Evolutionary conservation across 495 filamentous ascomycete species (phyloP).

Genomic region (Glonium stellatum): DNA sequence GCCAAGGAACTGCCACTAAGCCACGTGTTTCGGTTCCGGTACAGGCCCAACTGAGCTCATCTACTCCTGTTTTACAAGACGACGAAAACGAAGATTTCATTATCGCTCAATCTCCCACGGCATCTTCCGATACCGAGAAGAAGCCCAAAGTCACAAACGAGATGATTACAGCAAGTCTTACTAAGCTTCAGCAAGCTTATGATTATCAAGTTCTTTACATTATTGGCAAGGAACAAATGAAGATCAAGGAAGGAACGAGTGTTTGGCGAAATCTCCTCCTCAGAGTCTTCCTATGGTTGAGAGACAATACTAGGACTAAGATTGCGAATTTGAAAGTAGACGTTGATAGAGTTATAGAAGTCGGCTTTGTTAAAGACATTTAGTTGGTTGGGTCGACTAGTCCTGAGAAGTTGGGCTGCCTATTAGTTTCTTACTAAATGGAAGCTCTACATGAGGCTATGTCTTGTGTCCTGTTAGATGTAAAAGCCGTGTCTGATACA

Average conservation of each 20-base stretch:
- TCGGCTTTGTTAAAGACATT: constrained; percentile 38
- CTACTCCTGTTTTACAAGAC: neutral
- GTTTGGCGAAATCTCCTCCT: constrained; percentile 45
- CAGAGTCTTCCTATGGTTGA: constrained; percentile 56
- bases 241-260: constrained; percentile 40
- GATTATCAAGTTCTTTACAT: constrained; percentile 60
- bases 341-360: constrained; percentile 32
- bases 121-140: constrained; percentile 12
- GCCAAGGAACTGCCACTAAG: constrained; percentile 12
- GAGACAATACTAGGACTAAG: constrained; percentile 47
- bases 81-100: neutral
- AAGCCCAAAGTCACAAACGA: neutral
- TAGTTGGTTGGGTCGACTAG: constrained; percentile 1
- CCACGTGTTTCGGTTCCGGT: neutral
- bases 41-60: neutral
- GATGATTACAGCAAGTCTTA: constrained; percentile 7
- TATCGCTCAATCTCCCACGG: constrained; percentile 1
- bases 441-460: too few species aligned
- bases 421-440: too few species aligned
- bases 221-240: constrained; percentile 67
- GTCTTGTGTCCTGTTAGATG: too few species aligned
- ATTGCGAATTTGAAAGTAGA: constrained; percentile 32
- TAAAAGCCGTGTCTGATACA: too few species aligned
- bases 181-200: constrained; percentile 48
- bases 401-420: too few species aligned